Percentiles rank a stretch among this genome's conserved stretches.
phyloP scores from a whole-genome alignment of 805 yeast species.

The Candida khao-thaluensis region DNA sequence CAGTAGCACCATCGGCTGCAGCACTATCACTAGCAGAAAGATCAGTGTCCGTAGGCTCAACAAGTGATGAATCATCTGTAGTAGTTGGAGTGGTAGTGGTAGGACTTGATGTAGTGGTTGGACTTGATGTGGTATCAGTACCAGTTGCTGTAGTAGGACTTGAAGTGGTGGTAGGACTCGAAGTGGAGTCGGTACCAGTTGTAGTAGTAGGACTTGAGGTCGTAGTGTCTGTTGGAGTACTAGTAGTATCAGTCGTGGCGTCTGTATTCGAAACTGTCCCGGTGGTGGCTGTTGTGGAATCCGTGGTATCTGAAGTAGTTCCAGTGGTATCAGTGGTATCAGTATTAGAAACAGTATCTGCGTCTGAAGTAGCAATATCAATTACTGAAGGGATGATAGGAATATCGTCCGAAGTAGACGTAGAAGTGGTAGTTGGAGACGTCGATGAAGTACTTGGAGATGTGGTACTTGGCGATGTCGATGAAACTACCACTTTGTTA shows the following conservation, averaged over 20 bases:
- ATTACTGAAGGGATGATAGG: too few species aligned
- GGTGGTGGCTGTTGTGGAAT: neutral
- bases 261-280: neutral
- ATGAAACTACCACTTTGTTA: too few species aligned
- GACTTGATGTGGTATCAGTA: conserved; percentile 4
- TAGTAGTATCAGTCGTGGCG: conserved; percentile 1
- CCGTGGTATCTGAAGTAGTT: neutral
- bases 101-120: too few species aligned
- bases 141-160: conserved; percentile 6
- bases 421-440: neutral
- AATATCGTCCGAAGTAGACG: too few species aligned
- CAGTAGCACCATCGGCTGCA: neutral
- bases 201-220: neutral
- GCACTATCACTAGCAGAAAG: neutral
- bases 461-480: too few species aligned
- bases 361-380: neutral
- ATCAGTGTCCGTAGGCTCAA: conserved; percentile 3
- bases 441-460: conserved; percentile 2
- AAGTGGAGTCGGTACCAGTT: neutral
- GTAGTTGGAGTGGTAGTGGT: conserved; percentile 2
- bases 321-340: neutral
- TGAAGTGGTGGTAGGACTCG: neutral
- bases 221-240: neutral
- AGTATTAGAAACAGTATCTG: neutral
- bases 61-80: neutral